Conservation (phyloP, 805 yeast species). For the Yarrowia keelungensis region DNA sequence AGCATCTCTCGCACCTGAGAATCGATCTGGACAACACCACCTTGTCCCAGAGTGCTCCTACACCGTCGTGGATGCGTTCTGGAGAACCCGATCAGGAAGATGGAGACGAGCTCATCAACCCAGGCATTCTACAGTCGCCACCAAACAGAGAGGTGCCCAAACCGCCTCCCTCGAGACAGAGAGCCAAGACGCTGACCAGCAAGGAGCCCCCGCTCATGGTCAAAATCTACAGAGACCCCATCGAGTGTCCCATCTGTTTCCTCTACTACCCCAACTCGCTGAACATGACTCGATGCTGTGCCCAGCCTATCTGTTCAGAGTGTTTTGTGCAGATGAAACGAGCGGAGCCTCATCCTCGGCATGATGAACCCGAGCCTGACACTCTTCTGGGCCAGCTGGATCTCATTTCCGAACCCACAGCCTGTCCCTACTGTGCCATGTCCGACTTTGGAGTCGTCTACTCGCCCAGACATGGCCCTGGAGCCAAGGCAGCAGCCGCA, state of each 20-base stretch:
- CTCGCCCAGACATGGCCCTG: constrained; percentile 63
- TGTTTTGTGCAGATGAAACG: constrained; percentile 96
- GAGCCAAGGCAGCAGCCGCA: constrained; percentile 7
- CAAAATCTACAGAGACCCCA: constrained; percentile 67
- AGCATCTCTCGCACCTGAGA: constrained; percentile 31
- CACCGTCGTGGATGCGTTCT: constrained; percentile 9
- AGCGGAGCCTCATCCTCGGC: constrained; percentile 91
- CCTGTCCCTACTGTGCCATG: constrained; percentile 93
- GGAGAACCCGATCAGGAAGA: constrained; percentile 24
- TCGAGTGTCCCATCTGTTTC: constrained; percentile 95
- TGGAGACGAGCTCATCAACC: constrained; percentile 31
- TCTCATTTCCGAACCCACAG: constrained; percentile 83
- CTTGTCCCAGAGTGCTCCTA: constrained; percentile 6
- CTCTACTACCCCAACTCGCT: constrained; percentile 79
- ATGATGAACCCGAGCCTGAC: constrained; percentile 53
- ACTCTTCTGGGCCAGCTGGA: constrained; percentile 42
- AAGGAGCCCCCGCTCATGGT: constrained; percentile 54
- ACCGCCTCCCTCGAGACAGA: constrained; percentile 5
- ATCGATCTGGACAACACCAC: constrained; percentile 18
- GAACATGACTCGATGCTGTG: constrained; percentile 86
- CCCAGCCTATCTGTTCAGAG: constrained; percentile 92
- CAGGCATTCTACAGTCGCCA: constrained; percentile 22
- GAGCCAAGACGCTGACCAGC: constrained; percentile 41
- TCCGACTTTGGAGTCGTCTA: constrained; percentile 84
- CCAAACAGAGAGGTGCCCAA: not conserved